Conservation (phyloP, 2,329 filamentous ascomycete genomes). For the Stromatinia cepivora region DNA sequence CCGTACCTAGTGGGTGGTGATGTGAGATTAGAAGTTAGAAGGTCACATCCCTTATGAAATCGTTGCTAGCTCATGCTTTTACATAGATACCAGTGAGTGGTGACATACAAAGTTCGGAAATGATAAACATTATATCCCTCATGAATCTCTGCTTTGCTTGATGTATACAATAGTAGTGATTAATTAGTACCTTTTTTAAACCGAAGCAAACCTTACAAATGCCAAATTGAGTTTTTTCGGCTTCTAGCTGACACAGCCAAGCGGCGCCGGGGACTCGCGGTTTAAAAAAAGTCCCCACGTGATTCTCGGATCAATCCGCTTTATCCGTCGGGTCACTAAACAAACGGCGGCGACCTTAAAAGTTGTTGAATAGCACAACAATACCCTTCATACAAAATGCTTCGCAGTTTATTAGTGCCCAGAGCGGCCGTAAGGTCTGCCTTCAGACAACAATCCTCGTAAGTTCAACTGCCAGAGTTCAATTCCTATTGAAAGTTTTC, state of each 20-base stretch:
- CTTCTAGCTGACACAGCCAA: constrained; percentile 4
- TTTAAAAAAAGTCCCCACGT: constrained; percentile 10
- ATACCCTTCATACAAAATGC: constrained; percentile 49
- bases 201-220: constrained; percentile 1
- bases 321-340: constrained; percentile 5
- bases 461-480: constrained; percentile 38
- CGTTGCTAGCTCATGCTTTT: background rate
- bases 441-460: constrained; percentile 55
- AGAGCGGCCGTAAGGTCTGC: constrained; percentile 58
- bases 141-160: background rate
- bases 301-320: constrained; percentile 16
- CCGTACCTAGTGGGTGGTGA: background rate
- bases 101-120: background rate
- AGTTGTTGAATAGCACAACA: constrained; percentile 28
- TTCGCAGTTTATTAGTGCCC: constrained; percentile 61
- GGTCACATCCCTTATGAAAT: background rate
- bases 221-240: background rate
- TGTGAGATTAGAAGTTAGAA: background rate
- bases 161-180: background rate
- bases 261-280: constrained; percentile 20
- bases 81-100: background rate
- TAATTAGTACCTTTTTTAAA: background rate
- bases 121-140: background rate
- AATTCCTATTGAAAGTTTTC: constrained; percentile 20
- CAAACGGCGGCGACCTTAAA: constrained; percentile 21